Percentiles rank a stretch among this genome's conserved stretches.
Conservation (phyloP, 768 basidiomycete genomes). For the Mycena maculata region DNA sequence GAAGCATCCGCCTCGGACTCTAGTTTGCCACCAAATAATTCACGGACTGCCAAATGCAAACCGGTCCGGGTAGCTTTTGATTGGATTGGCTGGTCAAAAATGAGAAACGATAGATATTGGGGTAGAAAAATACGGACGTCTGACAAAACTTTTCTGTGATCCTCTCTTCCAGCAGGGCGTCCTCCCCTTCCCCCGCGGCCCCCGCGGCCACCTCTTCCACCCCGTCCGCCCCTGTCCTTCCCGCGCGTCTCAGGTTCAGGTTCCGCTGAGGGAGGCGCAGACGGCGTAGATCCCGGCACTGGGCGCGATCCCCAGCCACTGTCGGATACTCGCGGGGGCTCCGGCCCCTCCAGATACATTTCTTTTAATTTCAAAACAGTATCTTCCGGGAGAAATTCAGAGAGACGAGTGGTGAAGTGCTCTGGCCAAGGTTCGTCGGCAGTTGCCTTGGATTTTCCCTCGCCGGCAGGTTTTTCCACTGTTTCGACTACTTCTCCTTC, state of each 20-base stretch:
- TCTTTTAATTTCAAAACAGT: conserved; percentile 72
- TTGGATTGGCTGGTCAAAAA: conserved; percentile 73
- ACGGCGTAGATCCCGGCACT: conserved; percentile 30
- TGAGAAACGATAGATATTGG: conserved; percentile 32
- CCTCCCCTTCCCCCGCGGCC: conserved; percentile 57
- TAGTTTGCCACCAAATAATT: conserved; percentile 84
- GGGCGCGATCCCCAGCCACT: conserved; percentile 75
- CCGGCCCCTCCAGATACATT: conserved; percentile 85
- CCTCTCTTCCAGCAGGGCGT: conserved; percentile 57
- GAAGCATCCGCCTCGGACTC: conserved; percentile 82
- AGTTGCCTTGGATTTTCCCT: conserved; percentile 28
- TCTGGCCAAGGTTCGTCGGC: conserved; percentile 74
- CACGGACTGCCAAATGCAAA: conserved; percentile 84
- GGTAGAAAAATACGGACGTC: conserved; percentile 66
- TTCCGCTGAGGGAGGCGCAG: conserved; percentile 38
- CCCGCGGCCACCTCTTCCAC: conserved; percentile 54
- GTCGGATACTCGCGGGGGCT: conserved; percentile 80
- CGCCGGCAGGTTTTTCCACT: conserved; percentile 10
- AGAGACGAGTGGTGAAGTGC: conserved; percentile 63
- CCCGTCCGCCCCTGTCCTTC: conserved; percentile 55
- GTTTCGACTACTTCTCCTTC: conserved; percentile 23
- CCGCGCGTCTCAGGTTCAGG: conserved; percentile 42
- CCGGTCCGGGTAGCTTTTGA: conserved; percentile 85
- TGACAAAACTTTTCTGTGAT: conserved; percentile 81
- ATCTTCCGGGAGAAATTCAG: conserved; percentile 71